Percentiles rank a stretch among this genome's conserved stretches.
These are phyloP conservation scores for Mikania micrantha DNA, from an alignment of 129 eudicot genomes.

Conservation along the genomic window DNA sequence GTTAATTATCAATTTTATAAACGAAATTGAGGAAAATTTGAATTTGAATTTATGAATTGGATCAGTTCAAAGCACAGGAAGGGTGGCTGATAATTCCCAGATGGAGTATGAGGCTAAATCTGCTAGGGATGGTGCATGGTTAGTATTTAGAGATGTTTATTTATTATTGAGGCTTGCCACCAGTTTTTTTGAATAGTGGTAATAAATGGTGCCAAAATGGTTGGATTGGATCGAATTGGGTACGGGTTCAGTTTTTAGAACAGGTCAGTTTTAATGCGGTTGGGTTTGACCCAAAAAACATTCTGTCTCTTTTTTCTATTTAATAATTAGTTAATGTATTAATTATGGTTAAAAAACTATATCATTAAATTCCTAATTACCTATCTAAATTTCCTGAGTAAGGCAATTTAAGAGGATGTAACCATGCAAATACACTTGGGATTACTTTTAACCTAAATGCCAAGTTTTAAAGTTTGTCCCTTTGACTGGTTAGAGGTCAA, in stretches of 20 bases:
- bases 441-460: not conserved
- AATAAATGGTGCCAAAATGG: not conserved
- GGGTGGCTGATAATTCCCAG: constrained; percentile 49
- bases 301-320: not conserved
- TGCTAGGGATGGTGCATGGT: constrained; percentile 99
- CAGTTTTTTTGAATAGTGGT: not conserved
- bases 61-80: constrained; percentile 42
- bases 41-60: constrained; percentile 1
- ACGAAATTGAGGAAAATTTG: not conserved
- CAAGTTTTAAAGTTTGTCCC: not conserved
- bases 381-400: not conserved
- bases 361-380: not conserved
- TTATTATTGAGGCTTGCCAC: not conserved
- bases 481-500: not conserved
- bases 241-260: not conserved
- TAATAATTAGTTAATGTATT: not conserved
- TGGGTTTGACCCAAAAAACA: not conserved
- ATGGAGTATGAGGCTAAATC: constrained; percentile 99
- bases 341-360: not conserved
- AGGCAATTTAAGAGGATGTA: not conserved
- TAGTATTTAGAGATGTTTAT: constrained; percentile 18
- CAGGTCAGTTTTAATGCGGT: not conserved
- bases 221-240: not conserved
- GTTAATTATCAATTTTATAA: not conserved
- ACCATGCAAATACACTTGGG: not conserved